A percentile compares a stretch with the other conserved stretches of the same genome.
These are phyloP conservation scores for Agrocybe praecox DNA, from an alignment of 768 basidiomycete genomes.

Conservation along the genomic window DNA sequence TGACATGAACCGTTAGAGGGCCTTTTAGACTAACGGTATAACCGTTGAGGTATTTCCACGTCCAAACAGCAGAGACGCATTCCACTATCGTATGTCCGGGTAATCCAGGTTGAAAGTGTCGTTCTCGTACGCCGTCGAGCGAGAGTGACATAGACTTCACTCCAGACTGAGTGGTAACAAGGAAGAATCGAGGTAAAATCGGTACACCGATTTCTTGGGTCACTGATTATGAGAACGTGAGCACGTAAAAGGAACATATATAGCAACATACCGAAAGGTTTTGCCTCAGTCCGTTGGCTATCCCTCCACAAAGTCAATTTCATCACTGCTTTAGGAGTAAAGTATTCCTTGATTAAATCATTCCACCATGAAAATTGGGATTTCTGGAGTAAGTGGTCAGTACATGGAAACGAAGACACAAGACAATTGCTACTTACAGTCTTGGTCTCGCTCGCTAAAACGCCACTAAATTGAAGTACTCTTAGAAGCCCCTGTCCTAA, in stretches of 20 bases:
- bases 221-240: neutral
- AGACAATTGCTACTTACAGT: constrained; percentile 37
- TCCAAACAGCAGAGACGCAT: constrained; percentile 77
- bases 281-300: constrained; percentile 76
- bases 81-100: constrained; percentile 63
- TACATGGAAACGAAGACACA: neutral
- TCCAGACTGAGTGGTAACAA: constrained; percentile 82
- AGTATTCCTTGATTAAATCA: constrained; percentile 65
- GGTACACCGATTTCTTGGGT: constrained; percentile 73
- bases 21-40: constrained; percentile 79
- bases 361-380: constrained; percentile 70
- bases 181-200: constrained; percentile 82
- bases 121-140: constrained; percentile 77
- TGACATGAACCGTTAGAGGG: constrained; percentile 69
- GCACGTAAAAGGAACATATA: neutral
- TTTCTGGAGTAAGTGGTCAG: constrained; percentile 43
- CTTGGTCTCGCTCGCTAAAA: constrained; percentile 56
- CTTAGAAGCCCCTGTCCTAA: constrained; percentile 66
- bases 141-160: constrained; percentile 83
- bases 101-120: constrained; percentile 40
- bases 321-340: constrained; percentile 70
- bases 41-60: constrained; percentile 78
- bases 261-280: constrained; percentile 70
- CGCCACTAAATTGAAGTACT: constrained; percentile 70
- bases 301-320: constrained; percentile 90